Percentiles rank a stretch among this genome's conserved stretches.
Conservation (phyloP, 2,329 filamentous ascomycete species). For the Teratosphaeria destructans region DNA sequence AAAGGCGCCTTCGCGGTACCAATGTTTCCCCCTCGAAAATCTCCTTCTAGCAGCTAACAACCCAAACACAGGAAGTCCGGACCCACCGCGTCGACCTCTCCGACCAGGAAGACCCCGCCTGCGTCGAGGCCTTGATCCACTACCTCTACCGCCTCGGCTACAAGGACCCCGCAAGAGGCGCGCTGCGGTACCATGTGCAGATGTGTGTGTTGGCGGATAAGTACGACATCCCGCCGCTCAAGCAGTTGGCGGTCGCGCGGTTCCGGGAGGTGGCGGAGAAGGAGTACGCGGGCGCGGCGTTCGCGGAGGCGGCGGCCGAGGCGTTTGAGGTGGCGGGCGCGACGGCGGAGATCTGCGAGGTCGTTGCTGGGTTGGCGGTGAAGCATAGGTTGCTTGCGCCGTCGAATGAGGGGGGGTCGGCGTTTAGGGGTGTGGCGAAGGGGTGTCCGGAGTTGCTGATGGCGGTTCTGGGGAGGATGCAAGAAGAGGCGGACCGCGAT, state of each 20-base stretch:
- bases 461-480: background rate
- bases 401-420: background rate
- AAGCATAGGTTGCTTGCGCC: background rate
- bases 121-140: background rate
- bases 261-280: background rate
- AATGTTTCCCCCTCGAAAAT: background rate
- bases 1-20: background rate
- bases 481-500: background rate
- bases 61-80: background rate
- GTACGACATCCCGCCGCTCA: constrained; percentile 1
- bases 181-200: background rate
- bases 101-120: background rate
- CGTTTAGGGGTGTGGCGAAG: background rate
- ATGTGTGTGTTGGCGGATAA: constrained; percentile 1
- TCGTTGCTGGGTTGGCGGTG: background rate
- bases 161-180: background rate
- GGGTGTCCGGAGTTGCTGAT: background rate
- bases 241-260: background rate
- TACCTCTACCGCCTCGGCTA: background rate
- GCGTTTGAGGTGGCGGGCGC: background rate
- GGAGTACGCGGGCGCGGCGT: background rate
- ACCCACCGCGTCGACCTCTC: background rate
- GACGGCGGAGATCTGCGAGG: background rate
- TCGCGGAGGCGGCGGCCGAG: background rate
- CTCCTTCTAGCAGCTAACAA: background rate